Base-by-base conservation (phyloP, 495 filamentous ascomycete genomes). In the Aspergillus hancockii region DNA sequence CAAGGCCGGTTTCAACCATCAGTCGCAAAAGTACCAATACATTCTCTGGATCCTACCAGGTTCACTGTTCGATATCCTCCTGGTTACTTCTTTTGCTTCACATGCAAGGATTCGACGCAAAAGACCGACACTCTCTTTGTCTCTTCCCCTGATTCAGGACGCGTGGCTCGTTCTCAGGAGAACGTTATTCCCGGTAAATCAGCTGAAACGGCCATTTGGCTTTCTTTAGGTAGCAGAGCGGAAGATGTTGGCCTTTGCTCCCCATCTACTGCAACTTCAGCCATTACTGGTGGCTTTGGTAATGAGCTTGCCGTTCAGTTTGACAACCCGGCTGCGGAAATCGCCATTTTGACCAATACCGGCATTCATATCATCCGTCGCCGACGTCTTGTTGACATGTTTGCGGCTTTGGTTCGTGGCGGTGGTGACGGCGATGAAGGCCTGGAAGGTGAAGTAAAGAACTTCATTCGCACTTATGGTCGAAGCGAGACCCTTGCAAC, bases 261-360 rank as follows among this genome's bases (percentile, higher is more conserved):
- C 1, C 76, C 79, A 4, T 81, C 87, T 16, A 91, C 91, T 43
- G 80, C 83, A 16, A 90, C 91, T 14, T 75, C 83, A 0, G 67
- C 68, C n/a, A 83, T 82, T 19, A 90, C 94, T 10, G 71, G 83
- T 14, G 93, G 93, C 0, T 98, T 96, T 66, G 92, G 92, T 18
- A 99, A 99, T 64, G 94, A 99, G 70, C 77, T 96, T 59, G 92
- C 95, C 8, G 87, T 95, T 40, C 94, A 99, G 67, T 97, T 92
- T 61, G 95, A 98, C 65, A 81, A 90, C 25, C 78, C 85, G 0
- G 82, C 87, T 4, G 82, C 88, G 12, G 92, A 98, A 64, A 84
- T 97, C 53, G 95, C 92, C 7, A 86, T 99, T 34, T 77, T 99
- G 56, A 97, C 94, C 8, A 94, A 93, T 62, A 89, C 82, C 16